These are phyloP conservation scores for Fistulinella prunicolor DNA, from an alignment of 768 basidiomycete genomes.

Conservation along the genomic window DNA sequence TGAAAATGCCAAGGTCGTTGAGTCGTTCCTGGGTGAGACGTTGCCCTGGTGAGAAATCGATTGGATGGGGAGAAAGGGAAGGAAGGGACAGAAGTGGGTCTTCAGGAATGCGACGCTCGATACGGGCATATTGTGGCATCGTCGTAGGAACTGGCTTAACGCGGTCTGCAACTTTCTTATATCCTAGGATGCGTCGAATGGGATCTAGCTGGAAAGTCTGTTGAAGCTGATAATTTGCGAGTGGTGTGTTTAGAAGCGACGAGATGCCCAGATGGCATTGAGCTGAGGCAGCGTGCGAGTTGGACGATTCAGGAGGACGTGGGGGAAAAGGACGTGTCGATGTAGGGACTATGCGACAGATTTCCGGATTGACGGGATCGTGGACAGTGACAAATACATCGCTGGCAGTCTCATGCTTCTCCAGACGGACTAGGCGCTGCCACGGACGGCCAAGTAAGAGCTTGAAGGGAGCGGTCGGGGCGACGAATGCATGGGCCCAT, in stretches of 20 bases:
- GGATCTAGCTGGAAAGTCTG: too few relatives aligned
- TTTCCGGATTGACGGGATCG: background rate
- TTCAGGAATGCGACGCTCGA: slow-evolving; percentile 29
- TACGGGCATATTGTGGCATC: slow-evolving; percentile 32
- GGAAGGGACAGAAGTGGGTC: slow-evolving; percentile 35
- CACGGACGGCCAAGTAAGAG: slow-evolving; percentile 21
- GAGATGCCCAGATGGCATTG: too few relatives aligned
- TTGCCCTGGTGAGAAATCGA: background rate
- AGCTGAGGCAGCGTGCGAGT: background rate
- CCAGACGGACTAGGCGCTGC: slow-evolving; percentile 17
- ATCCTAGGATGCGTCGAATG: too few relatives aligned
- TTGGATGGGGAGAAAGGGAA: background rate
- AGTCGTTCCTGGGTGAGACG: too few relatives aligned
- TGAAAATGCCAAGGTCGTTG: too few relatives aligned
- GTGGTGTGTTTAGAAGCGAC: too few relatives aligned
- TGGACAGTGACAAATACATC: background rate
- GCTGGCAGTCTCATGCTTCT: slow-evolving; percentile 5
- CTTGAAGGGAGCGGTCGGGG: slow-evolving; percentile 15
- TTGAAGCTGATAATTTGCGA: too few relatives aligned
- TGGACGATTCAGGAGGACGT: too few relatives aligned
- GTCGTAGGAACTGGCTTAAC: too few relatives aligned
- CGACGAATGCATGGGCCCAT: slow-evolving; percentile 23
- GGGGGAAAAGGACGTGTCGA: background rate
- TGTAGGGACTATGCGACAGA: background rate
- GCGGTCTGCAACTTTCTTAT: too few relatives aligned